A percentile compares a stretch with the other conserved stretches of the same genome.
phyloP scores from a whole-genome alignment of 2,329 filamentous ascomycete genomes.

The Nakataea oryzae region DNA sequence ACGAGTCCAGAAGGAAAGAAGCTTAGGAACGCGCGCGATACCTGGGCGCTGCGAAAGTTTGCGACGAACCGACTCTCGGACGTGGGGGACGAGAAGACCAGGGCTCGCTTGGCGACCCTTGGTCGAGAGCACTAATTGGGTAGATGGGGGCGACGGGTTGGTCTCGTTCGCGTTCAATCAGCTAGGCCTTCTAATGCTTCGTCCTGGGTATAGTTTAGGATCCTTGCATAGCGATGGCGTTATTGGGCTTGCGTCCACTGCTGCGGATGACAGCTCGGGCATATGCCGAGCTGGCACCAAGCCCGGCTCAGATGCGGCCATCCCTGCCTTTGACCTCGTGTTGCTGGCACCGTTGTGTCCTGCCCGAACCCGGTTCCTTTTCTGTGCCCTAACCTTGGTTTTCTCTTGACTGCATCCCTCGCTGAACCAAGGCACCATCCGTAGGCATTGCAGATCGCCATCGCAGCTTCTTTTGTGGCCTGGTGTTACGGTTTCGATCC shows the following conservation, averaged over 20 bases:
- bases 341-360: too few relatives aligned
- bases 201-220: not conserved
- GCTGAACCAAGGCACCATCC: not conserved
- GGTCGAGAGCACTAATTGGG: not conserved
- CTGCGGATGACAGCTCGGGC: not conserved
- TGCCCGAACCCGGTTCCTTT: not conserved
- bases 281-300: not conserved
- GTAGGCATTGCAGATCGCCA: too few relatives aligned
- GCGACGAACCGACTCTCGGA: slow-evolving; percentile 51
- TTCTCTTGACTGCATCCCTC: not conserved
- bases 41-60: slow-evolving; percentile 63
- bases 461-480: not conserved
- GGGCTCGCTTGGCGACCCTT: not conserved
- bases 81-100: slow-evolving; percentile 25
- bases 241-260: not conserved
- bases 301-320: not conserved
- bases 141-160: too few relatives aligned
- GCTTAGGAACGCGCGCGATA: slow-evolving; percentile 58
- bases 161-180: not conserved
- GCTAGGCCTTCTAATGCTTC: not conserved
- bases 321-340: not conserved
- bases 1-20: slow-evolving; percentile 53
- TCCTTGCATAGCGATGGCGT: slow-evolving; percentile 3
- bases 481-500: not conserved
- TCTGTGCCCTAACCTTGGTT: not conserved